These are phyloP conservation scores for Hymenoscyphus infarciens DNA, from an alignment of 2,329 filamentous ascomycete species.

Conservation along the genomic window DNA sequence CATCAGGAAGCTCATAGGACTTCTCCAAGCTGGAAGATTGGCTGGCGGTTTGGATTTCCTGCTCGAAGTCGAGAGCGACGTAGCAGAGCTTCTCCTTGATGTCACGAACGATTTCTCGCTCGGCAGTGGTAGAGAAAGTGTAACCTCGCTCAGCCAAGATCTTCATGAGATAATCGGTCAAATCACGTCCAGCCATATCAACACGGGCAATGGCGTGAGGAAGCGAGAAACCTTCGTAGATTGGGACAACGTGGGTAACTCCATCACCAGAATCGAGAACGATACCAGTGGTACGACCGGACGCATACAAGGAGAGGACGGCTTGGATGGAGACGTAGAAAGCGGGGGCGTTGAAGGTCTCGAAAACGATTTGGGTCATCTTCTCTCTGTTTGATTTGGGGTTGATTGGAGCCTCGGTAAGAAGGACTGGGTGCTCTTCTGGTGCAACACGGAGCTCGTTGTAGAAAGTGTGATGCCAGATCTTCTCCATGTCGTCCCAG, in stretches of 20 bases:
- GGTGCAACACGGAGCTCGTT: slow-evolving; percentile 99
- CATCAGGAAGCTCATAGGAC: slow-evolving; percentile 99
- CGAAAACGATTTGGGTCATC: slow-evolving; percentile 99
- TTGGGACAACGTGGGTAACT: slow-evolving; percentile 99
- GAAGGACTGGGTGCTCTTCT: slow-evolving; percentile 98
- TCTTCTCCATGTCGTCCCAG: slow-evolving; percentile 99
- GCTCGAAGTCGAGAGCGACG: slow-evolving; percentile 99
- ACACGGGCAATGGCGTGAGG: slow-evolving; percentile 99
- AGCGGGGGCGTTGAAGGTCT: slow-evolving; percentile 99
- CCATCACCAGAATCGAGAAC: slow-evolving; percentile 99
- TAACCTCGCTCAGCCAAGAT: slow-evolving; percentile 99
- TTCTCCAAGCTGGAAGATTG: slow-evolving; percentile 99
- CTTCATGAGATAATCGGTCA: slow-evolving; percentile 99
- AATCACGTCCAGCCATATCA: slow-evolving; percentile 99
- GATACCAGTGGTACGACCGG: slow-evolving; percentile 99
- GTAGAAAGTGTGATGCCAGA: slow-evolving; percentile 99
- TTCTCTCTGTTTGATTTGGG: slow-evolving; percentile 99
- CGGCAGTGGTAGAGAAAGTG: slow-evolving; percentile 98
- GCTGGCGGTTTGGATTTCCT: slow-evolving; percentile 99
- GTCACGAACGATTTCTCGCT: slow-evolving; percentile 99
- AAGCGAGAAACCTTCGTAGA: slow-evolving; percentile 99
- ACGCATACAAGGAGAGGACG: slow-evolving; percentile 98
- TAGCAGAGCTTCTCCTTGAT: slow-evolving; percentile 99
- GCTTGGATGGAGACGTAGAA: slow-evolving; percentile 99
- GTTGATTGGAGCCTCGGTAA: slow-evolving; percentile 99